Evolutionary conservation across 73 alveolate genomes (phyloP), one percentile per base, ranked within the genome.

Genomic region (Symbiodinium natans): DNA sequence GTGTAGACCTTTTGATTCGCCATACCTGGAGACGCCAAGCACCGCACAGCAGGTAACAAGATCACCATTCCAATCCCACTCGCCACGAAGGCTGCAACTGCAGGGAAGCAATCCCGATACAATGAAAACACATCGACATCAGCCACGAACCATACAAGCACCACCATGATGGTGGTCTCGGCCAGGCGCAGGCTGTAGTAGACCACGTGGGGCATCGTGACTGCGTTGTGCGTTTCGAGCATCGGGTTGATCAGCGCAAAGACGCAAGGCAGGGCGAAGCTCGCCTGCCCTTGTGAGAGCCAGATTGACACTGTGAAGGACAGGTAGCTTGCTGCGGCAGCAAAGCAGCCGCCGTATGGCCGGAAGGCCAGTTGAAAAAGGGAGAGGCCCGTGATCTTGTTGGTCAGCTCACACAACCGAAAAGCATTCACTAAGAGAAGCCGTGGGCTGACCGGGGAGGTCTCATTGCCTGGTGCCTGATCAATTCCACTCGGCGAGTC

Each of bases 171-270:
- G 52, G 33, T 36, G 48, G 41, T 38, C 86, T 33, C 46, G 41
- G 33, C 25, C 10, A 33, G 11, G 52, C 86, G 41, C 19, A 77
- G 0, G 86, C 48, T 33, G 52, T 77, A 77, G 86, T 77, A 77
- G 21, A 77, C 41, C 27, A n/a, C 15, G 46, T 77, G 86, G 27
- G 86, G 86, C 86, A 77, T 29, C 52, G 86, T 38, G n/a, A 77
- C 86, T 17, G 86, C 86, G 10, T 77, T 77, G 86, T 77, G 46
- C 52, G 31, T 77, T 48, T 77, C 86, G 21, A 77, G 46, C 86
- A 77, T n/a, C 10, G 86, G 86, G 86, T 77, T 77, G 52, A 77
- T 77, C 48, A 77, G 10, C 9, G 86, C 86, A 33, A 77, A 77
- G 48, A 77, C 46, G 46, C 86, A 77, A 33, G 86, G 86, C 41